phyloP scores from a whole-genome alignment of 2,329 filamentous ascomycete genomes.

The Fusarium denticulatum region DNA sequence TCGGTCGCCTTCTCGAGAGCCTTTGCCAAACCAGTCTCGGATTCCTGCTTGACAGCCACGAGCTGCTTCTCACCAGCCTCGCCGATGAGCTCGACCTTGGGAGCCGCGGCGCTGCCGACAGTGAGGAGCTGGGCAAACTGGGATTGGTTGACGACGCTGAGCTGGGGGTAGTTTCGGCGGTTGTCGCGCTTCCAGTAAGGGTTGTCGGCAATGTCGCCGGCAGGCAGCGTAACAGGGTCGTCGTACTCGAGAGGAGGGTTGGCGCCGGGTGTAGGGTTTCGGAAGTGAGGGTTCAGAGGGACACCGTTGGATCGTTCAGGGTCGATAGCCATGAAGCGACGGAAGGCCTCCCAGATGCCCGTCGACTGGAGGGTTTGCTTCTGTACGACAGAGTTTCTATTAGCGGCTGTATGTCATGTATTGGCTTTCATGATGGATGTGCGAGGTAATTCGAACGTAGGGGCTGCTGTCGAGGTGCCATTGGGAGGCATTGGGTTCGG shows the following conservation, averaged over 20 bases:
- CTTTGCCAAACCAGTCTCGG: conserved; percentile 76
- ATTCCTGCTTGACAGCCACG: conserved; percentile 79
- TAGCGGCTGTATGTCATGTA: conserved; percentile 12
- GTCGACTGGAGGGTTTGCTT: conserved; percentile 95
- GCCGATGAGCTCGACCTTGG: conserved; percentile 83
- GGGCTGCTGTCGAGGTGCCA: conserved; percentile 14
- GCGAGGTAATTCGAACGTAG: conserved; percentile 30
- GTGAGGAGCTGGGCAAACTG: conserved; percentile 87
- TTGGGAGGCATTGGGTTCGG: conserved; percentile 34
- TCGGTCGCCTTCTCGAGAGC: conserved; percentile 72
- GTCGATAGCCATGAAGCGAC: conserved; percentile 81
- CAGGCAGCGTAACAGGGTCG: conserved; percentile 67
- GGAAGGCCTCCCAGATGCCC: conserved; percentile 88
- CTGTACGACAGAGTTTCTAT: conserved; percentile 58
- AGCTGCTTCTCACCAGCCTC: conserved; percentile 71
- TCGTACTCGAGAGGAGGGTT: conserved; percentile 51
- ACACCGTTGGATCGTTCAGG: conserved; percentile 90
- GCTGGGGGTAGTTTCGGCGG: conserved; percentile 82
- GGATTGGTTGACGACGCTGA: conserved; percentile 82
- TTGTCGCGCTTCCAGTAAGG: conserved; percentile 86
- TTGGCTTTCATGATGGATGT: conserved; percentile 9
- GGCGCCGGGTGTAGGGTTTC: conserved; percentile 73
- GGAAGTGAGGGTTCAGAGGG: conserved; percentile 91
- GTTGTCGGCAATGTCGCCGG: conserved; percentile 56
- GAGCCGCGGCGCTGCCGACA: conserved; percentile 82